These are phyloP conservation scores for Sphaerulina vaccinii DNA, from an alignment of 2,329 filamentous ascomycete species.

Conservation along the genomic window DNA sequence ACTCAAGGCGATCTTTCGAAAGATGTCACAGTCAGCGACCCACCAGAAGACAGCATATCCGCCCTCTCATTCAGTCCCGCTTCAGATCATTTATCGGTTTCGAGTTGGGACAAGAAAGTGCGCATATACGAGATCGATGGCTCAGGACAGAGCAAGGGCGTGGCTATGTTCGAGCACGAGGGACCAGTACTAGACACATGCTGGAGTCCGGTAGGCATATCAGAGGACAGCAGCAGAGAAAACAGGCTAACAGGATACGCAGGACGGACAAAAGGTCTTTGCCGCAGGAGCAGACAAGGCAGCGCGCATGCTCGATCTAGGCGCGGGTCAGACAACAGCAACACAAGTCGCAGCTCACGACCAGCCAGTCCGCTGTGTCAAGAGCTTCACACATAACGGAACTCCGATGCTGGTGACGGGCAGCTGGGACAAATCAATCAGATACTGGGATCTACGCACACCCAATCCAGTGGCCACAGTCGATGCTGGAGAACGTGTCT, in stretches of 20 bases:
- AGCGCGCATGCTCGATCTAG: slow-evolving; percentile 82
- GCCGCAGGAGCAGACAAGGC: slow-evolving; percentile 89
- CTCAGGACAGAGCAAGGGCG: slow-evolving; percentile 77
- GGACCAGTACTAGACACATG: slow-evolving; percentile 79
- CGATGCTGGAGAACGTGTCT: slow-evolving; percentile 73
- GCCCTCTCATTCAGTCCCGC: slow-evolving; percentile 78
- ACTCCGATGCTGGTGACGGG: slow-evolving; percentile 86
- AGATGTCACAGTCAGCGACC: slow-evolving; percentile 74
- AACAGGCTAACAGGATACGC: slow-evolving; percentile 1
- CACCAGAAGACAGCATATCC: slow-evolving; percentile 86
- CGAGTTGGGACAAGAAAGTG: slow-evolving; percentile 97
- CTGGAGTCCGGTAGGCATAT: slow-evolving; percentile 74
- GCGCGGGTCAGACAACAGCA: slow-evolving; percentile 47
- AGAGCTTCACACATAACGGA: slow-evolving; percentile 60
- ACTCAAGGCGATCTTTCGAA: slow-evolving; percentile 88
- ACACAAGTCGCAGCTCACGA: slow-evolving; percentile 80
- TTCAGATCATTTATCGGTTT: slow-evolving; percentile 79
- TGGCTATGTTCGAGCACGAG: slow-evolving; percentile 81
- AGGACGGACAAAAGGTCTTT: slow-evolving; percentile 89
- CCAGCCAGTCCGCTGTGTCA: slow-evolving; percentile 73
- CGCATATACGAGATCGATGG: slow-evolving; percentile 88
- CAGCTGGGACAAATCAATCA: slow-evolving; percentile 86
- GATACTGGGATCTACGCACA: slow-evolving; percentile 80
- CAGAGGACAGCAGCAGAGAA: not conserved
- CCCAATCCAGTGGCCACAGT: slow-evolving; percentile 65